These are phyloP conservation scores for Kewa caespitosa DNA, from an alignment of 179 eudicot species.

Conservation along the genomic window DNA sequence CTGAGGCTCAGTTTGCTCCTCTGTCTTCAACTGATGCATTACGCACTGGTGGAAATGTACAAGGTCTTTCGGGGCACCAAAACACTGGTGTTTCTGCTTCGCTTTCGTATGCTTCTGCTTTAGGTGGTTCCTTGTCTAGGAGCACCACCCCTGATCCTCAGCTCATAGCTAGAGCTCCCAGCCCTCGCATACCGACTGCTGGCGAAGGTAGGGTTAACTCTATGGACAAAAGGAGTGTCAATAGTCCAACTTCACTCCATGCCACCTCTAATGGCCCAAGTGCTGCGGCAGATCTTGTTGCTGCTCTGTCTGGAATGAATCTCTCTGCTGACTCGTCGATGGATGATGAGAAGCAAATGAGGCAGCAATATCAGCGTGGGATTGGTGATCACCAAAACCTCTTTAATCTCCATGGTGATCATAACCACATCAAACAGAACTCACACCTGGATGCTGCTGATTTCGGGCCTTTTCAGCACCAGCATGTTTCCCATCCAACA, in stretches of 20 bases:
- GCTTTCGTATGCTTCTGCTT: slow-evolving; percentile 84
- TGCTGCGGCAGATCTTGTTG: slow-evolving; percentile 53
- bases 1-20: slow-evolving; percentile 71
- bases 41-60: slow-evolving; percentile 33
- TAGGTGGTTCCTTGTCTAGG: slow-evolving; percentile 87
- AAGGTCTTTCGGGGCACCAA: slow-evolving; percentile 42
- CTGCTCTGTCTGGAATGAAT: slow-evolving; percentile 80
- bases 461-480: slow-evolving; percentile 47
- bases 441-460: slow-evolving; percentile 41
- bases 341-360: slow-evolving; percentile 55
- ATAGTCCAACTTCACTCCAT: slow-evolving; percentile 56
- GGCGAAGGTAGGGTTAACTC: slow-evolving; percentile 65
- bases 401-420: slow-evolving; percentile 53
- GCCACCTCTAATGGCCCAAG: slow-evolving; percentile 41
- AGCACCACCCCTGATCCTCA: slow-evolving; percentile 95
- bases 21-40: slow-evolving; percentile 35
- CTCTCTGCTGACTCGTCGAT: slow-evolving; percentile 55
- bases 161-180: slow-evolving; percentile 78
- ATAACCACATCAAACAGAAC: slow-evolving; percentile 47
- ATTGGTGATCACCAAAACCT: slow-evolving; percentile 50
- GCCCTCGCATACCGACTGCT: slow-evolving; percentile 87
- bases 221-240: slow-evolving; percentile 58
- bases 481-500: slow-evolving; percentile 38
- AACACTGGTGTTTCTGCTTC: slow-evolving; percentile 50
- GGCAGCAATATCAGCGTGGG: slow-evolving; percentile 55